Evolutionary conservation across 2,329 filamentous ascomycete genomes (phyloP).

Genomic region (Colletotrichum melonis): DNA sequence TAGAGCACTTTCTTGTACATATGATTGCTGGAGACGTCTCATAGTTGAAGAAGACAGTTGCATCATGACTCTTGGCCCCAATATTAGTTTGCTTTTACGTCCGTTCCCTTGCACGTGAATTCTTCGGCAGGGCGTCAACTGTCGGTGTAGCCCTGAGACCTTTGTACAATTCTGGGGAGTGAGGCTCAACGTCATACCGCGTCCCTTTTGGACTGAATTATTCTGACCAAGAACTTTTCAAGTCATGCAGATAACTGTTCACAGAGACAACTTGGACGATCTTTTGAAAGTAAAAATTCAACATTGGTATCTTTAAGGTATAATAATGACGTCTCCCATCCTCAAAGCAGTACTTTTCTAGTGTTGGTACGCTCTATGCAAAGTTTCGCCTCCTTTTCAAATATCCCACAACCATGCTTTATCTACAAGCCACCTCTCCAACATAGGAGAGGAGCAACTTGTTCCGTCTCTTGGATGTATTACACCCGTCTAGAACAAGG

Average conservation of each 20-base stretch:
- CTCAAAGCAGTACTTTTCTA: background rate
- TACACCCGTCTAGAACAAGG: slow-evolving; percentile 45
- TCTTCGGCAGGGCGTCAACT: background rate
- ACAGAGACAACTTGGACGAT: too few relatives aligned
- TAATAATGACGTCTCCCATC: background rate
- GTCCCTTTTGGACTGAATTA: background rate
- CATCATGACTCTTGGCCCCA: background rate
- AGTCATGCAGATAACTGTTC: background rate
- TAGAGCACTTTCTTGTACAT: slow-evolving; percentile 25
- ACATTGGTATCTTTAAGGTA: background rate
- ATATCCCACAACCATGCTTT: background rate
- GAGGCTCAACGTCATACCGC: background rate
- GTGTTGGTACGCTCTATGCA: background rate
- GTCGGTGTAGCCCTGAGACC: background rate
- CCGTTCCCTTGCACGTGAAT: background rate
- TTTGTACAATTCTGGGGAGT: background rate
- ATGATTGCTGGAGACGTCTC: background rate
- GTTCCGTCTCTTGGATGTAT: background rate
- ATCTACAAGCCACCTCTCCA: background rate
- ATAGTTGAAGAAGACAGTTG: slow-evolving; percentile 1
- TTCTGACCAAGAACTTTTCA: background rate
- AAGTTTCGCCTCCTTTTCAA: background rate
- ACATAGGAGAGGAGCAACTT: background rate
- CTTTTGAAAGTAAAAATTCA: background rate
- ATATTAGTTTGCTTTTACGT: background rate